phyloP scores from a whole-genome alignment of 2,329 filamentous ascomycete species.

The Colletotrichum tabaci region DNA sequence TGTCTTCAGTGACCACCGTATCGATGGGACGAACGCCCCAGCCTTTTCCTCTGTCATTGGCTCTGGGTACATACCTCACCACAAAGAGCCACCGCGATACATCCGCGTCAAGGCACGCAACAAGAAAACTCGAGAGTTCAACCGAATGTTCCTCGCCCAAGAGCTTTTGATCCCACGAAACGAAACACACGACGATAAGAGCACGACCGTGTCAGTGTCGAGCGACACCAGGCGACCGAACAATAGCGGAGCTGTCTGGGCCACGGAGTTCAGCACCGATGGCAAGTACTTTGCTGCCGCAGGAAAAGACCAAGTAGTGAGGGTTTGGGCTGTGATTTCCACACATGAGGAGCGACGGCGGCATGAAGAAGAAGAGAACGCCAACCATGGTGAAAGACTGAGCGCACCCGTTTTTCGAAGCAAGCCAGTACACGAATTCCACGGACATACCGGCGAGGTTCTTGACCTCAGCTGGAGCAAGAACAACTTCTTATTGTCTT shows the following conservation, averaged over 20 bases:
- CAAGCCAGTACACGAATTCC: constrained; percentile 84
- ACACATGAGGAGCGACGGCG: constrained; percentile 83
- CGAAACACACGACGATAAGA: constrained; percentile 19
- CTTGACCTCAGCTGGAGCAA: constrained; percentile 98
- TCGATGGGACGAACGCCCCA: constrained; percentile 86
- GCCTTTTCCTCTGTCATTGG: constrained; percentile 85
- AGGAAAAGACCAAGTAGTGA: constrained; percentile 87
- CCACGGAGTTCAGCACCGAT: constrained; percentile 92
- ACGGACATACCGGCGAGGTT: constrained; percentile 87
- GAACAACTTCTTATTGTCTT: constrained; percentile 96
- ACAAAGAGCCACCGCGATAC: constrained; percentile 91
- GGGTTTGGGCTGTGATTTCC: constrained; percentile 91
- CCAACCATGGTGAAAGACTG: constrained; percentile 70
- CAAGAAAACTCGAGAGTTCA: constrained; percentile 87
- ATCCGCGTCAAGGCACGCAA: constrained; percentile 87
- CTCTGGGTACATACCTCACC: constrained; percentile 82
- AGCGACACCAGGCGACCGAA: constrained; percentile 45
- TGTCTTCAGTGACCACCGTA: constrained; percentile 77
- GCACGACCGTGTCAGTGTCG: constrained; percentile 58
- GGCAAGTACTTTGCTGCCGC: constrained; percentile 93
- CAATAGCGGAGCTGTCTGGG: constrained; percentile 82
- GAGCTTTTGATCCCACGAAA: constrained; percentile 70
- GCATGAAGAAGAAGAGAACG: constrained; percentile 78
- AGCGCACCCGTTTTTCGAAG: constrained; percentile 92
- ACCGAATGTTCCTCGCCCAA: constrained; percentile 91